Percentiles rank a stretch among this genome's conserved stretches.
Evolutionary conservation across 2,329 filamentous ascomycete genomes (phyloP).

Genomic region (Trichophyton simii): DNA sequence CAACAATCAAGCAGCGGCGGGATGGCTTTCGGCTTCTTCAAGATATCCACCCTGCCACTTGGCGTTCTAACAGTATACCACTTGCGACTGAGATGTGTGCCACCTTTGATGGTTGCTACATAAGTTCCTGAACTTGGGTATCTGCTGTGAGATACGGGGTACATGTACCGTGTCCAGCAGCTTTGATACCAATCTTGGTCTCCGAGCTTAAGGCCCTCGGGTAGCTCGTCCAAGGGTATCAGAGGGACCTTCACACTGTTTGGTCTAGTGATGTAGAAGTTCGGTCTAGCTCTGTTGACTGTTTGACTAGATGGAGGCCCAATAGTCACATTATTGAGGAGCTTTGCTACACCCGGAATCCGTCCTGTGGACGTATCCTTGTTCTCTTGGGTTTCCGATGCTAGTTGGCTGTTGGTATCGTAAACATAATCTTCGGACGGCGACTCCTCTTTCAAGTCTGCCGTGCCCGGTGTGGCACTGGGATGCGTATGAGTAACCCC

Average conservation of each 20-base stretch:
- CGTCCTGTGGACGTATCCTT: not conserved
- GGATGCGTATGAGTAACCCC: not conserved
- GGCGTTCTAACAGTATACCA: not conserved
- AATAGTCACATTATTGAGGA: not conserved
- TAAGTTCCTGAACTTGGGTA: not conserved
- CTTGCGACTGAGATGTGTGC: not conserved
- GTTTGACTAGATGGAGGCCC: not conserved
- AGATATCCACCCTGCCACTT: not conserved
- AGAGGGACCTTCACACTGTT: slow-evolving; percentile 27
- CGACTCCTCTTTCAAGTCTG: no score
- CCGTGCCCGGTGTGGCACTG: no score
- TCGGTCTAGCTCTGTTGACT: slow-evolving; percentile 18
- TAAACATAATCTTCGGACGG: no score
- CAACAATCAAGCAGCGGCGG: not conserved
- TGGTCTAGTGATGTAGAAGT: slow-evolving; percentile 30
- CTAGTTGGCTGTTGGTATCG: no score
- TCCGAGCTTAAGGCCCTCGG: slow-evolving; percentile 24
- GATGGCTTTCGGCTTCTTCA: not conserved
- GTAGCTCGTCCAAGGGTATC: slow-evolving; percentile 34
- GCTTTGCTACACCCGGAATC: not conserved
- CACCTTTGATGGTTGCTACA: not conserved
- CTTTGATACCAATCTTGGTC: slow-evolving; percentile 16
- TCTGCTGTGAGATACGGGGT: slow-evolving; percentile 10
- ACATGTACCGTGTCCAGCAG: slow-evolving; percentile 15
- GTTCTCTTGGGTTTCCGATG: not conserved